Conservation (phyloP, 2,329 filamentous ascomycete species). For the Claviceps monticola region DNA sequence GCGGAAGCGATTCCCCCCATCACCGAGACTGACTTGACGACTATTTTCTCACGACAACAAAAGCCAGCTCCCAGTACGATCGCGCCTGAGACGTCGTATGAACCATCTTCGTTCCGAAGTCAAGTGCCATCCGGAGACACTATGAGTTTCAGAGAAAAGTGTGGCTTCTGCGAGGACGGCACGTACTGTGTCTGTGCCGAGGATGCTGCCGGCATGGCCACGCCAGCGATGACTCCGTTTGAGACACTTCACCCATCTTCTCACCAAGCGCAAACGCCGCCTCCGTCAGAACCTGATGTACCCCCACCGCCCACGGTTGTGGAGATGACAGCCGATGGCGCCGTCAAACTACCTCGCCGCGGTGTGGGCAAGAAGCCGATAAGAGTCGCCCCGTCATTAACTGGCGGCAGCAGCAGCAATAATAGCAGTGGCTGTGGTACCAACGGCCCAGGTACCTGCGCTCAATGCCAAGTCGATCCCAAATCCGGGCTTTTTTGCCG, state of each 20-base stretch:
- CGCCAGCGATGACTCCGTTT: constrained; percentile 25
- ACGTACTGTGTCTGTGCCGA: constrained; percentile 76
- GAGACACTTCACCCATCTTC: constrained; percentile 27
- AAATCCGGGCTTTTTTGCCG: constrained; percentile 75
- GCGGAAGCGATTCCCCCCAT: constrained; percentile 28
- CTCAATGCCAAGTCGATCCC: constrained; percentile 64
- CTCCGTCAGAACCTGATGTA: constrained; percentile 47
- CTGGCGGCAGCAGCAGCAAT: not conserved
- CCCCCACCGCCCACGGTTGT: constrained; percentile 37
- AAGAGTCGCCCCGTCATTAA: constrained; percentile 11
- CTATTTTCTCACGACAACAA: constrained; percentile 37
- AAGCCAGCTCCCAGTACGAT: constrained; percentile 12
- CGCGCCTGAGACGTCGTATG: constrained; percentile 2
- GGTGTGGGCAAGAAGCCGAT: constrained; percentile 15
- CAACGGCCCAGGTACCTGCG: constrained; percentile 64
- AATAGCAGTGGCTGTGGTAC: constrained; percentile 39
- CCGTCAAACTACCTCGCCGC: constrained; percentile 42
- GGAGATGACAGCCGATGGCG: constrained; percentile 45
- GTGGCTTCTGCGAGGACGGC: constrained; percentile 71
- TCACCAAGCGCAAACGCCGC: constrained; percentile 41
- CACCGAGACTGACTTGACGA: constrained; percentile 63
- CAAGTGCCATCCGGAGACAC: constrained; percentile 22
- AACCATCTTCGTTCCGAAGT: constrained; percentile 1
- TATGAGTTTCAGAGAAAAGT: constrained; percentile 48
- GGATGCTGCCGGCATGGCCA: constrained; percentile 25